Base-by-base conservation (phyloP, 441 rosid genomes). In the Dalechampia spathulata region DNA sequence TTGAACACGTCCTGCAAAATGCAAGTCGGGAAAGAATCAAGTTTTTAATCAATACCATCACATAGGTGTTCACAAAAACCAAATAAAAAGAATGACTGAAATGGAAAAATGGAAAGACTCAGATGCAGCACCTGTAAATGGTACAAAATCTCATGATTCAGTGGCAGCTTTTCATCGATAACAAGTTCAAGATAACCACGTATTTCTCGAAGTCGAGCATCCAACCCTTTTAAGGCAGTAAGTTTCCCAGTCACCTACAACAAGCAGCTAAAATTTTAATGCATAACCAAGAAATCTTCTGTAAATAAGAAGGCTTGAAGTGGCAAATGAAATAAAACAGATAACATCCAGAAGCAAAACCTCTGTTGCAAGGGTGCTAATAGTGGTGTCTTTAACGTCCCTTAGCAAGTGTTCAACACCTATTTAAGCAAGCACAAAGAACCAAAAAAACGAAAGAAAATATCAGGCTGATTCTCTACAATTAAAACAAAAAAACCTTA, bases 311-410 rank as follows among this genome's bases (percentile, higher is more conserved):
- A 22, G 43, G 8, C n/a, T n/a, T n/a, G n/a, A n/a, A n/a, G n/a
- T n/a, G n/a, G n/a, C n/a, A n/a, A n/a, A n/a, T n/a, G n/a, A n/a
- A n/a, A 14, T 27, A 47, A 46, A 50, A 28, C 28, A 20, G n/a
- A 62, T 62, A 49, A 40, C 10, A 62, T 26, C 5, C 41, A 53
- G n/a, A 60, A 17, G 54, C 11, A 51, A 64, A 5, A 84, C 97
- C 96, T 87, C 96, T 32, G 91, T 87, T 20, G 94, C 94, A 55
- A 87, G 81, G 32, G 91, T 87, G 72, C 96, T 90, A 53, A 83
- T 82, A 32, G 96, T 86, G 55, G 94, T 83, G 67, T 83, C 94
- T 58, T 88, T 88, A 40, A 88, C 96, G 66, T 88, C 94, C 72
- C 94, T 73, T 10, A 85, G 84, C 72, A 88, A 78, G 75, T 85